Base-by-base conservation (phyloP, 805 yeast genomes). In the Starmerella gropengiesseri region DNA sequence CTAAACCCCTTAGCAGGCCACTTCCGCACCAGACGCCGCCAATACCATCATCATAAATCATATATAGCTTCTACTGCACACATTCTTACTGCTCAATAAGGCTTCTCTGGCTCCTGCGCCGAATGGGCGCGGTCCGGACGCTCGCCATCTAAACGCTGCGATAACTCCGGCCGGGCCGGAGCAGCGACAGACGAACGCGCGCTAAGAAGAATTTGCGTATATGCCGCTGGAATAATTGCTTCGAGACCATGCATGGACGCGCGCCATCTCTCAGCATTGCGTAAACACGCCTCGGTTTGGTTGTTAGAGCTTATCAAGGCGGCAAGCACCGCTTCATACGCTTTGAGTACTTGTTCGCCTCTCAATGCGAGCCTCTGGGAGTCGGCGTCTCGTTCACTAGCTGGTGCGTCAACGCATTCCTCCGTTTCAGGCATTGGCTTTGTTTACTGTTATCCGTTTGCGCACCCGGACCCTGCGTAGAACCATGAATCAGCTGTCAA, bases 161-260 rank as follows among this genome's bases (percentile, higher is more conserved):
- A 6, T 5, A 7, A 5, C 14, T 18, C 34, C 31, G 26, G 18
- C 11, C 16, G 39, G 11, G n/a, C 23, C 6, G 5, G 25, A 14
- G 5, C 13, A 19, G 13, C 19, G 11, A 12, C 23, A 3, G 18
- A 31, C 6, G 23, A 18, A 25, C 31, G 31, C 31, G 25, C 31
- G 25, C 39, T 36, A 5, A 48, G 25, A 16, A 47, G 41, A 18
- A 43, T 12, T 19, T 36, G 25, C 7, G 52, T 43, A 22, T 46
- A 44, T 11, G 38, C 35, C 6, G 21, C 5, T 5, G 51, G 48
- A 8, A 43, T 31, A n/a, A 40, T 23, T 7, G n/a, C 11, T 27
- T 48, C 52, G 3, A 48, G 17, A 17, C 35, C 43, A 23, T 22
- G 31, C 22, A 40, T 26, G 2, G 40, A 3, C 3, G 12, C 28